Conservation (phyloP, 2,329 filamentous ascomycete species). For the Fusarium albidum region DNA sequence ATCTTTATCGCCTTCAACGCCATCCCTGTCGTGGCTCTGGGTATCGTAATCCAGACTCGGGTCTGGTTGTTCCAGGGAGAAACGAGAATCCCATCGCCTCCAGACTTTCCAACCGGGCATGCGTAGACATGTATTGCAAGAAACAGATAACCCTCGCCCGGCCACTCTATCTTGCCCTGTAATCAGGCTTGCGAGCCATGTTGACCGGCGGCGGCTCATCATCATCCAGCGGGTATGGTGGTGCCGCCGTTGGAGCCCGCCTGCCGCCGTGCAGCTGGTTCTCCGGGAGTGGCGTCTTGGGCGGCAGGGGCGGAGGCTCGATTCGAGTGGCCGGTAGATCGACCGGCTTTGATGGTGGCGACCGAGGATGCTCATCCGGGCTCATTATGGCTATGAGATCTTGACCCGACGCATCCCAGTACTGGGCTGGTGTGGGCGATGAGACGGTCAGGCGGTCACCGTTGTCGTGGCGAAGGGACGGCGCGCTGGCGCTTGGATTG, state of each 20-base stretch:
- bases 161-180: slow-evolving; percentile 53
- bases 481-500: slow-evolving; percentile 40
- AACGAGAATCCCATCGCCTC: background rate
- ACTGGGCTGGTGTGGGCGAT: slow-evolving; percentile 67
- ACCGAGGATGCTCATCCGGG: slow-evolving; percentile 64
- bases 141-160: background rate
- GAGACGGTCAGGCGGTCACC: slow-evolving; percentile 63
- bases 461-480: slow-evolving; percentile 47
- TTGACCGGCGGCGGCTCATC: slow-evolving; percentile 86
- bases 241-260: slow-evolving; percentile 49
- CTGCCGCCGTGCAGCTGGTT: slow-evolving; percentile 43
- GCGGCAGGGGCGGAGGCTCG: slow-evolving; percentile 76
- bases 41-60: slow-evolving; percentile 3
- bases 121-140: background rate
- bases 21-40: slow-evolving; percentile 14
- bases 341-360: slow-evolving; percentile 45
- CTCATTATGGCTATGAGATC: slow-evolving; percentile 75
- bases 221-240: slow-evolving; percentile 84
- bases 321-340: slow-evolving; percentile 48
- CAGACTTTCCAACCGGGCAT: background rate
- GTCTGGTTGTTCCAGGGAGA: background rate
- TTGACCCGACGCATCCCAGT: slow-evolving; percentile 62
- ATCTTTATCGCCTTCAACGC: slow-evolving; percentile 18
- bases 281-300: slow-evolving; percentile 77
- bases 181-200: slow-evolving; percentile 85